Evolutionary conservation across 495 filamentous ascomycete species (phyloP).

Genomic region (Cryomyces antarcticus): DNA sequence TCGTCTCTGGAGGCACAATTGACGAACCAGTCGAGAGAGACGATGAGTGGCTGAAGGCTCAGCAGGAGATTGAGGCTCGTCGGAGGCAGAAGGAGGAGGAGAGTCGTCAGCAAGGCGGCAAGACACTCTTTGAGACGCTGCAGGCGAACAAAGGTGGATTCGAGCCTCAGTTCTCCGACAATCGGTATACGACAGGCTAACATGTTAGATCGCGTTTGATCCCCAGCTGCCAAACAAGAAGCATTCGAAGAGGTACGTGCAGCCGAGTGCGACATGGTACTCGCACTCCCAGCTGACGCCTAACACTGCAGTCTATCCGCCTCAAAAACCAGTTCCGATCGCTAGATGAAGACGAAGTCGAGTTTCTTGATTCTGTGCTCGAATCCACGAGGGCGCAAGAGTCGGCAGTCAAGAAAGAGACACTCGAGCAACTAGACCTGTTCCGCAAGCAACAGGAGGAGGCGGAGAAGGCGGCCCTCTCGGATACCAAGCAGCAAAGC

Average conservation of each 20-base stretch:
- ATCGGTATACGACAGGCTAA: slow-evolving; percentile 19
- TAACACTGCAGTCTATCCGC: slow-evolving; percentile 29
- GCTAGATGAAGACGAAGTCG: slow-evolving; percentile 83
- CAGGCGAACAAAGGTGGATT: slow-evolving; percentile 82
- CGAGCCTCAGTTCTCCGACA: not conserved
- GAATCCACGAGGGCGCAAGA: slow-evolving; percentile 52
- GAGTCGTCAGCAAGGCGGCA: slow-evolving; percentile 32
- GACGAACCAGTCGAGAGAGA: slow-evolving; percentile 32
- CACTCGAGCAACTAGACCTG: slow-evolving; percentile 43
- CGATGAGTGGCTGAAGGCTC: slow-evolving; percentile 59
- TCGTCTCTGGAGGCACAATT: slow-evolving; percentile 69
- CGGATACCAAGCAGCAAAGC: slow-evolving; percentile 13
- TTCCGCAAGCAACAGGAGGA: slow-evolving; percentile 54
- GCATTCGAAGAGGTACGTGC: slow-evolving; percentile 59
- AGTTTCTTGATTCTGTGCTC: slow-evolving; percentile 66
- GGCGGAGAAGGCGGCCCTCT: slow-evolving; percentile 32
- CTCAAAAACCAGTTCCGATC: slow-evolving; percentile 88
- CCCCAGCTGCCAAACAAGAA: slow-evolving; percentile 75
- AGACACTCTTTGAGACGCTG: slow-evolving; percentile 66
- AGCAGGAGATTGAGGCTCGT: slow-evolving; percentile 54
- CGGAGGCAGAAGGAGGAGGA: slow-evolving; percentile 36
- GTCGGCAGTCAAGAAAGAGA: slow-evolving; percentile 51
- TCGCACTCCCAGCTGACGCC: too few species aligned
- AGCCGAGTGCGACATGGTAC: not conserved
- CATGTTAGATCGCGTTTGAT: slow-evolving; percentile 27